Conservation (phyloP, 2,329 filamentous ascomycete genomes). For the Diaporthe citrichinensis region DNA sequence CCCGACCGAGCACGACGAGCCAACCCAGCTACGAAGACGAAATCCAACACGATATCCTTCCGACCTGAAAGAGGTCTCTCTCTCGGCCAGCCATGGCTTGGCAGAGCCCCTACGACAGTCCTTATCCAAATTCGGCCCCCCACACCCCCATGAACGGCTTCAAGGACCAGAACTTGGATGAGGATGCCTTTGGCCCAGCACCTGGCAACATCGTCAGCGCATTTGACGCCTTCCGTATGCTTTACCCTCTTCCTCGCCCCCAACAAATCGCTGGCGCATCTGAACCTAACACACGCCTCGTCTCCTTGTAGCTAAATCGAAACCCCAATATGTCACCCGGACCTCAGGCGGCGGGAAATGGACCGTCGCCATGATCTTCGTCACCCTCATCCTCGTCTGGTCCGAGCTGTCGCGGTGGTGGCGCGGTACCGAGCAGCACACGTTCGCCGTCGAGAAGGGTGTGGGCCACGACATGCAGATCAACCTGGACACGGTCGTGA, state of each 20-base stretch:
- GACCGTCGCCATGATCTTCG: constrained; percentile 84
- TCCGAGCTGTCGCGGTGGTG: constrained; percentile 88
- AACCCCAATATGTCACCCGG: constrained; percentile 89
- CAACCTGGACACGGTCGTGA: constrained; percentile 93
- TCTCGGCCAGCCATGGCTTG: constrained; percentile 38
- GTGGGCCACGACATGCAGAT: constrained; percentile 90
- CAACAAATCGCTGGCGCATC: neutral
- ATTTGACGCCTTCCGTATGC: constrained; percentile 96
- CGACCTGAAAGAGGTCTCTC: neutral
- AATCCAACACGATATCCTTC: neutral
- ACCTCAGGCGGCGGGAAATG: constrained; percentile 92
- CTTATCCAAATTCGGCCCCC: constrained; percentile 36
- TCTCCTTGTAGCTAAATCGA: constrained; percentile 83
- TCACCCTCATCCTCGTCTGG: constrained; percentile 82
- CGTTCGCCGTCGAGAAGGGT: constrained; percentile 94
- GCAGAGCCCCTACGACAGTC: constrained; percentile 39
- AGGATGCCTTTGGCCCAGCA: constrained; percentile 85
- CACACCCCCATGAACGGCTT: constrained; percentile 81
- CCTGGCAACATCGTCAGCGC: constrained; percentile 79
- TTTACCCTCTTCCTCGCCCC: neutral
- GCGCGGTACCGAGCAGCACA: constrained; percentile 85
- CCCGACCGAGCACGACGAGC: neutral
- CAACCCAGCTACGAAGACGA: neutral
- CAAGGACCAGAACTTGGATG: constrained; percentile 77
- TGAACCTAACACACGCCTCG: constrained; percentile 43